Evolutionary conservation across 768 basidiomycete genomes (phyloP), one percentile per base, ranked within the genome.

Genomic region (Mycena leptocephala): DNA sequence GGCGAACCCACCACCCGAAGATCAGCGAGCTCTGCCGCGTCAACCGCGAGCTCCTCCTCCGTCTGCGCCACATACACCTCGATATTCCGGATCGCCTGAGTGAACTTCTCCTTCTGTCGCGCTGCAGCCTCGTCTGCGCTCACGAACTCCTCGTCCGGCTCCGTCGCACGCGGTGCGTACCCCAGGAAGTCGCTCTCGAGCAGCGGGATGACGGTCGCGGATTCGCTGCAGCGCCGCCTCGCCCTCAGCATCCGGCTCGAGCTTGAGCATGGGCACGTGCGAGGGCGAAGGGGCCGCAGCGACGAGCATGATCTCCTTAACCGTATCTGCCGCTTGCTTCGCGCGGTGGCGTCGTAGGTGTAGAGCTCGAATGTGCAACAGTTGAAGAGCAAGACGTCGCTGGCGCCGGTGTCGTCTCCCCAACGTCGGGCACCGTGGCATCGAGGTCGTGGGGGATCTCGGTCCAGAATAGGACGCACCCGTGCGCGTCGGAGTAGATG

Each of bases 171-270:
- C 20, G 85, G 86, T 3, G 78, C 78, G 69, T 86, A 85, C 14
- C 79, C 80, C 35, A 86, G 70, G 46, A 84, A 85, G 32, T 82
- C 79, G 43, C 80, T 72, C 35, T 79, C 83, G n/a, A 87, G 81
- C 1, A 84, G 51, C 6, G 85, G 81, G 37, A 86, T 79, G 10
- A 86, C 86, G 14, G 76, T 76, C 32, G 78, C 81, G 56, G 28
- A 86, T 81, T 35, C 84, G 75, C 33, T 79, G 39, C 13, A 85
- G 72, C 4, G 79, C 80, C 24, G 76, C 76, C 46, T 80, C 78
- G 20, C 86, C 86, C 11, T 84, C 84, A 14, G 77, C 58, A 46
- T 82, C 79, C 16, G 77, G 78, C 33, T 76, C 59, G 14, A 87
- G 32, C 37, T 39, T 30, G 13, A 56, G 14, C 51, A 78, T 48